Percentiles rank a stretch among this genome's conserved stretches.
Evolutionary conservation across 1,284 basidiomycete species (phyloP).

Genomic region (Ustilago cynodontis): DNA sequence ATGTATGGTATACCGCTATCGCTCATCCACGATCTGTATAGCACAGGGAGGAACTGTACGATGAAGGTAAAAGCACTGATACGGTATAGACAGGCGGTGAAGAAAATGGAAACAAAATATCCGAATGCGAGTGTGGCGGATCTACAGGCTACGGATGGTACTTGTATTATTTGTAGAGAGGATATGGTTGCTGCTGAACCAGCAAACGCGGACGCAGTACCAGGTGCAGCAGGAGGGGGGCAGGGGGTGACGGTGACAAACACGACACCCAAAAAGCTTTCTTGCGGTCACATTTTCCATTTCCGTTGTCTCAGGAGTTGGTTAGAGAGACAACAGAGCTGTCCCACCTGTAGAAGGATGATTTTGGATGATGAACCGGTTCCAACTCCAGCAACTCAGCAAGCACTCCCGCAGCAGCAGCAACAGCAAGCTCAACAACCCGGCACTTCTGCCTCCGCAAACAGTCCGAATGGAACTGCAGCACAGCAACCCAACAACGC

Average conservation of each 20-base stretch:
- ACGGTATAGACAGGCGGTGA: constrained; percentile 91
- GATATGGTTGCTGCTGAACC: constrained; percentile 77
- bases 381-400: background rate
- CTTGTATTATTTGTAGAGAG: constrained; percentile 98
- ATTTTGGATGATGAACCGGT: constrained; percentile 77
- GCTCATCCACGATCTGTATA: constrained; percentile 95
- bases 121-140: constrained; percentile 92
- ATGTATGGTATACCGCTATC: constrained; percentile 97
- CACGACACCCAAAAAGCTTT: constrained; percentile 93
- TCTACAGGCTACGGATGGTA: constrained; percentile 85
- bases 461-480: background rate
- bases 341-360: constrained; percentile 94
- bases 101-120: constrained; percentile 96
- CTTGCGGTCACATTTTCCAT: constrained; percentile 97
- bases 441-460: background rate
- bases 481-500: background rate
- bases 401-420: constrained; percentile 7
- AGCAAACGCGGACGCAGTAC: constrained; percentile 1
- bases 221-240: constrained; percentile 2
- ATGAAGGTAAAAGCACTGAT: constrained; percentile 85
- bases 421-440: background rate
- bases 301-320: constrained; percentile 96
- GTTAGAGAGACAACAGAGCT: constrained; percentile 92
- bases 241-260: constrained; percentile 72
- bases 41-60: constrained; percentile 91